Evolutionary conservation across 192 early-diverging fungal genomes (phyloP).

Genomic region (Podila verticillata): DNA sequence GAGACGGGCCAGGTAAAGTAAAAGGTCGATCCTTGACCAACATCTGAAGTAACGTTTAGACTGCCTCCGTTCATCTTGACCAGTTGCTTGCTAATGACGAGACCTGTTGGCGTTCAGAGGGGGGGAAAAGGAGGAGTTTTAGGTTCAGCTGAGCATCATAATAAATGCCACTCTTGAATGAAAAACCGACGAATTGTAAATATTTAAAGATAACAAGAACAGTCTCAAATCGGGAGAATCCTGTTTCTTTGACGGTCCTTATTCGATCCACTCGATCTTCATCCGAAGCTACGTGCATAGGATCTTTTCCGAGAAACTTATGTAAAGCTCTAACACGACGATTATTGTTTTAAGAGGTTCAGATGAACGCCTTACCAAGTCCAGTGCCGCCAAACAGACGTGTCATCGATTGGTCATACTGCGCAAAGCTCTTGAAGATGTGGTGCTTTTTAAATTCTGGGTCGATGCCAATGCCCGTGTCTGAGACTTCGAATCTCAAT

Average conservation of each 20-base stretch:
- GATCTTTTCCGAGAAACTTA: too few species aligned
- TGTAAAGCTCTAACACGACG: too few species aligned
- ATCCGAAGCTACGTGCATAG: too few species aligned
- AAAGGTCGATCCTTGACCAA: conserved; percentile 73
- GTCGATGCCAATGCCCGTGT: conserved; percentile 83
- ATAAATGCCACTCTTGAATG: too few species aligned
- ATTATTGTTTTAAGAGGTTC: too few species aligned
- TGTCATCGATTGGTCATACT: conserved; percentile 75
- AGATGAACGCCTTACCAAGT: conserved; percentile 48
- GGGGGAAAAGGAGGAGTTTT: too few species aligned
- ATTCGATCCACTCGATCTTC: too few species aligned
- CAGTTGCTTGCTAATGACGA: conserved; percentile 80
- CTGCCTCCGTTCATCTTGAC: conserved; percentile 75
- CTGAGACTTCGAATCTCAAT: conserved; percentile 70
- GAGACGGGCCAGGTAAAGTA: conserved; percentile 64
- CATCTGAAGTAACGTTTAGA: conserved; percentile 70
- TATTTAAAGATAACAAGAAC: too few species aligned
- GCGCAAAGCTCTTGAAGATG: conserved; percentile 80
- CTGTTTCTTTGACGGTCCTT: too few species aligned
- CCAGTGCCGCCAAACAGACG: conserved; percentile 82
- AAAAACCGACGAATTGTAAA: too few species aligned
- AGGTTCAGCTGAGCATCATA: too few species aligned
- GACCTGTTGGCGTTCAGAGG: conserved; percentile 55
- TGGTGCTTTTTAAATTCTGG: conserved; percentile 64
- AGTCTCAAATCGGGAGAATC: too few species aligned